A percentile compares a stretch with the other conserved stretches of the same genome.
These are phyloP conservation scores for Tulasnella sp. DNA, from an alignment of 768 basidiomycete species.

Conservation along the genomic window DNA sequence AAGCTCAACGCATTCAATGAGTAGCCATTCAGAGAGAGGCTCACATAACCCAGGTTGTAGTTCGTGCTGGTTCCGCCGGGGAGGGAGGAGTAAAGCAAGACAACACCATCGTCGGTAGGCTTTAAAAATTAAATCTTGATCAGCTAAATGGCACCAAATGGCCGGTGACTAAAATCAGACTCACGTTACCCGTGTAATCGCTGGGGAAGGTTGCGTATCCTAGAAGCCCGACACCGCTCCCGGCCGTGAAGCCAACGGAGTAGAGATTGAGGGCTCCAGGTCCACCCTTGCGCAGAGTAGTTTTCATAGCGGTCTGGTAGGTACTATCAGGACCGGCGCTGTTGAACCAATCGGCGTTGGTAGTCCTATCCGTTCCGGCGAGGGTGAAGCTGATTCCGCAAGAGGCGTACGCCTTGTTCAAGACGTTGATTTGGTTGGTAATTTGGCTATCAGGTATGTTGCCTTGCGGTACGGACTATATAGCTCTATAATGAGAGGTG, in stretches of 20 bases:
- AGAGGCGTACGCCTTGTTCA: constrained; percentile 38
- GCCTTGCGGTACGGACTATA: neutral
- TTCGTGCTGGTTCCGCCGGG: constrained; percentile 42
- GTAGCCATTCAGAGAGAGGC: neutral
- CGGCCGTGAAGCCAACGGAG: constrained; percentile 39
- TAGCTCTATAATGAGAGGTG: neutral
- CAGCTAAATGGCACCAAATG: neutral
- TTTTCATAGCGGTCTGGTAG: constrained; percentile 47
- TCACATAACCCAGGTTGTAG: constrained; percentile 32
- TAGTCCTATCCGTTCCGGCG: constrained; percentile 36
- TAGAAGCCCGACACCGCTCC: constrained; percentile 43
- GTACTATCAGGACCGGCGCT: constrained; percentile 41
- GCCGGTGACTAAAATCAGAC: neutral
- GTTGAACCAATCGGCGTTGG: constrained; percentile 41
- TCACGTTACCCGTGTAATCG: constrained; percentile 24
- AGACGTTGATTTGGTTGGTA: constrained; percentile 35
- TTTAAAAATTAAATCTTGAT: neutral
- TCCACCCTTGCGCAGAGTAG: constrained; percentile 44
- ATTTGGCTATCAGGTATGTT: constrained; percentile 37
- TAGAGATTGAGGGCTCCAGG: constrained; percentile 46
- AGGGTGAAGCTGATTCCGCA: constrained; percentile 38
- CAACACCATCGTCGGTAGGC: constrained; percentile 48
- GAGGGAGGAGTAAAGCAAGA: constrained; percentile 44
- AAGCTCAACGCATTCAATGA: neutral
- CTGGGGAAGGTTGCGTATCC: constrained; percentile 49